Evolutionary conservation across 257 asterid species (phyloP).

Genomic region (Voacanga thouarsii): DNA sequence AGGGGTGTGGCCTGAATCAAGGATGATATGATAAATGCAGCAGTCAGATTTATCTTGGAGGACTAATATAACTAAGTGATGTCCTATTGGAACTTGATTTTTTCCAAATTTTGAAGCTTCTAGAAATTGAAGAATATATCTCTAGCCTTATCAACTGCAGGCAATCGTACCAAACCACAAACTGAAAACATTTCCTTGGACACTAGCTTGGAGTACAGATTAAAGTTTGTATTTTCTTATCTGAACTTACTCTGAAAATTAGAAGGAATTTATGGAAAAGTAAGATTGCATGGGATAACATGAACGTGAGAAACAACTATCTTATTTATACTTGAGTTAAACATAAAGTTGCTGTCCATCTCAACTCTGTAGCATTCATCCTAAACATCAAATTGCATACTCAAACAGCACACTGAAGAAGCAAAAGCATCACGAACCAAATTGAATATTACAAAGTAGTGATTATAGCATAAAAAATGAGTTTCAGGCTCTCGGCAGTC

Average conservation of each 20-base stretch:
- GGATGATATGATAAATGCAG: too few relatives aligned
- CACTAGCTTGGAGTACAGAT: too few relatives aligned
- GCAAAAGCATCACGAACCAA: conserved; percentile 23
- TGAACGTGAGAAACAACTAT: neutral
- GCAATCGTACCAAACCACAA: neutral
- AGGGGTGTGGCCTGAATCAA: too few relatives aligned
- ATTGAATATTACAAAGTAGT: conserved; percentile 15
- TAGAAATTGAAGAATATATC: neutral
- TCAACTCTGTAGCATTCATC: conserved; percentile 7
- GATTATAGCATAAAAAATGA: conserved; percentile 1
- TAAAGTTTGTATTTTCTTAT: neutral
- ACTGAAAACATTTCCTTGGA: neutral
- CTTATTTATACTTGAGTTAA: neutral
- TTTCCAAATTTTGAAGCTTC: neutral
- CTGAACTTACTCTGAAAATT: neutral
- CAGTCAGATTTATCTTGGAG: neutral
- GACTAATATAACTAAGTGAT: neutral
- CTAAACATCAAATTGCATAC: conserved; percentile 8
- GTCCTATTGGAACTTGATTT: neutral
- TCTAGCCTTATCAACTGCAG: neutral
- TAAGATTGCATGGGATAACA: neutral
- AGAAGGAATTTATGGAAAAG: neutral
- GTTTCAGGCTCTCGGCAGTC: conserved; percentile 39
- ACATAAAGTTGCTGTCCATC: conserved; percentile 3
- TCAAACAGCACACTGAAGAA: conserved; percentile 17